phyloP scores from a whole-genome alignment of 176 grass and related monocot genomes.

The Rhynchospora breviuscula region DNA sequence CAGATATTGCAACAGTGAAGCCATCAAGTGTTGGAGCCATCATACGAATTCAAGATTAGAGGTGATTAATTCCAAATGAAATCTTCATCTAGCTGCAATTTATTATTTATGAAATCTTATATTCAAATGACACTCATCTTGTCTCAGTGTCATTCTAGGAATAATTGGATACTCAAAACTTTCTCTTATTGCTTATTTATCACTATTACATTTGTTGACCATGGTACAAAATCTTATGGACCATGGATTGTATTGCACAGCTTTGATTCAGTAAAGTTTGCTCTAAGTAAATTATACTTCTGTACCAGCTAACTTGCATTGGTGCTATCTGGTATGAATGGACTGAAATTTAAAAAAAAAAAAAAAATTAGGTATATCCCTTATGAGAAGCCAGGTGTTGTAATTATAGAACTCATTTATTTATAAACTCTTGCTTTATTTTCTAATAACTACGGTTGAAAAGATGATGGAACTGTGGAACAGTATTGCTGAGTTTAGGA shows the following conservation, averaged over 20 bases:
- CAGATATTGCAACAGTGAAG: no score
- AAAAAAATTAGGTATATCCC: not conserved
- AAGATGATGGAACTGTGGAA: slow-evolving; percentile 64
- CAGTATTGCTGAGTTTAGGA: slow-evolving; percentile 60
- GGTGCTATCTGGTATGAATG: not conserved
- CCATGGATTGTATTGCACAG: not conserved
- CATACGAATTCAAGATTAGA: no score
- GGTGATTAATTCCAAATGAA: no score
- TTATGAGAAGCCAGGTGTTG: not conserved
- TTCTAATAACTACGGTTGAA: slow-evolving; percentile 47
- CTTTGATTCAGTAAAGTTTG: not conserved
- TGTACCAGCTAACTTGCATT: not conserved
- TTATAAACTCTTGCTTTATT: slow-evolving; percentile 7
- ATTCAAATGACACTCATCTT: no score
- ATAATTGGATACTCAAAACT: not conserved
- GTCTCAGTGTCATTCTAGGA: no score
- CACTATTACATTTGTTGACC: not conserved
- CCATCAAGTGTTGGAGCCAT: no score
- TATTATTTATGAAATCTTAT: no score
- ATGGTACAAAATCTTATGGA: not conserved
- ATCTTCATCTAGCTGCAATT: no score
- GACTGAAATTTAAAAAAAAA: slow-evolving; percentile 4
- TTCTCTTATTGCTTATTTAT: not conserved
- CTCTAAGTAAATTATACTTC: not conserved
- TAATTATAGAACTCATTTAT: no score